phyloP scores from a whole-genome alignment of 2,329 filamentous ascomycete species.

The Orbilia ellipsospora region DNA sequence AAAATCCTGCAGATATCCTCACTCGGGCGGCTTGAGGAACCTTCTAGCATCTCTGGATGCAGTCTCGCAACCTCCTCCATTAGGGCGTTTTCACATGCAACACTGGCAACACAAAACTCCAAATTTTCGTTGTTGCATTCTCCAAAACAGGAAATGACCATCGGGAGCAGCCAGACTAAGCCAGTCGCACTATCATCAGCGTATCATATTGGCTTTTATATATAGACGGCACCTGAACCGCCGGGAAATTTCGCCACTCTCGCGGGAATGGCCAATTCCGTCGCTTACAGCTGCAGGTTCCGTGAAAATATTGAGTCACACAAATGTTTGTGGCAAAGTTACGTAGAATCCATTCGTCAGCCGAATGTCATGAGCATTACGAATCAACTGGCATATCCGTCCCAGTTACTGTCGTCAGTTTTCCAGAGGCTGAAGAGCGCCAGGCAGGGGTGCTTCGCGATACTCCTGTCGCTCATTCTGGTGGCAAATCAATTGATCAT shows the following conservation, averaged over 20 bases:
- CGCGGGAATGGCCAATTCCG: constrained; percentile 18
- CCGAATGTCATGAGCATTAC: not conserved
- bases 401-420: not conserved
- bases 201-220: constrained; percentile 24
- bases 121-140: constrained; percentile 41
- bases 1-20: constrained; percentile 7
- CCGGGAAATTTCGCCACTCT: constrained; percentile 30
- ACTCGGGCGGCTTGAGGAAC: constrained; percentile 15
- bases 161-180: constrained; percentile 7
- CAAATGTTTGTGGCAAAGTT: constrained; percentile 34
- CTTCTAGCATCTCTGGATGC: not conserved
- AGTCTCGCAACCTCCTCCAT: not conserved
- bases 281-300: constrained; percentile 1
- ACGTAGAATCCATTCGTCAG: constrained; percentile 23
- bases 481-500: constrained; percentile 29
- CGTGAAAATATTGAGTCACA: constrained; percentile 4
- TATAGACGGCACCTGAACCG: constrained; percentile 13
- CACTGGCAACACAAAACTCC: constrained; percentile 38
- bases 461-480: constrained; percentile 13
- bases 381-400: not conserved
- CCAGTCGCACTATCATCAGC: constrained; percentile 10
- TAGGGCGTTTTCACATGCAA: constrained; percentile 38
- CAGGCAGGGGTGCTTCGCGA: constrained; percentile 1
- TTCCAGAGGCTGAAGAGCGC: not conserved
- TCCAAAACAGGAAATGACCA: constrained; percentile 54